A percentile compares a stretch with the other conserved stretches of the same genome.
These are phyloP conservation scores for Pseudomassariella vexata DNA, from an alignment of 2,329 filamentous ascomycete species.

Conservation along the genomic window DNA sequence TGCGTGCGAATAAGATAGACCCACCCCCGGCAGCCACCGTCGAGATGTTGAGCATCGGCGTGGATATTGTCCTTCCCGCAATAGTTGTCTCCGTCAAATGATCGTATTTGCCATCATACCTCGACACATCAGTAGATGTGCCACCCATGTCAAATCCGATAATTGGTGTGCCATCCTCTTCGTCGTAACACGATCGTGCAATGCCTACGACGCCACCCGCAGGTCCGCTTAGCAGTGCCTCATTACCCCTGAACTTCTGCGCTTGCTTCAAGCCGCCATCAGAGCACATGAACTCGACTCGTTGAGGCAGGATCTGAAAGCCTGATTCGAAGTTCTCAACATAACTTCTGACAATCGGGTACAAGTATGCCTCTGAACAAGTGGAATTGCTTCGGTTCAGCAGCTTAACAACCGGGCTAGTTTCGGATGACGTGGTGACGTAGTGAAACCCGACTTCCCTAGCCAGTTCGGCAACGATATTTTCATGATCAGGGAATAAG, in stretches of 20 bases:
- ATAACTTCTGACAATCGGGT: constrained; percentile 61
- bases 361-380: constrained; percentile 67
- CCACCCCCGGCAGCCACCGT: constrained; percentile 55
- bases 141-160: constrained; percentile 71
- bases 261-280: constrained; percentile 46
- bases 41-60: constrained; percentile 72
- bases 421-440: constrained; percentile 59
- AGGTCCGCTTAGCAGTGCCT: constrained; percentile 7
- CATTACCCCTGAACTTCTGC: constrained; percentile 97
- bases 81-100: constrained; percentile 67
- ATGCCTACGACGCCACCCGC: constrained; percentile 7
- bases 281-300: constrained; percentile 63
- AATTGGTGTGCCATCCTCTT: constrained; percentile 3
- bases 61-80: constrained; percentile 55
- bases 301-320: constrained; percentile 53
- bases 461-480: constrained; percentile 53
- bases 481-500: constrained; percentile 61
- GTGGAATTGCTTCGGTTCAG: constrained; percentile 62
- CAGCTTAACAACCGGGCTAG: constrained; percentile 69
- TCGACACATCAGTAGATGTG: constrained; percentile 67
- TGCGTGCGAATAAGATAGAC: constrained; percentile 56
- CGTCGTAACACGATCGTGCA: constrained; percentile 7
- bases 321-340: constrained; percentile 60
- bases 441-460: constrained; percentile 60
- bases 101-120: constrained; percentile 47